phyloP scores from a whole-genome alignment of 2,329 filamentous ascomycete genomes.

The Fusarium agapanthi region DNA sequence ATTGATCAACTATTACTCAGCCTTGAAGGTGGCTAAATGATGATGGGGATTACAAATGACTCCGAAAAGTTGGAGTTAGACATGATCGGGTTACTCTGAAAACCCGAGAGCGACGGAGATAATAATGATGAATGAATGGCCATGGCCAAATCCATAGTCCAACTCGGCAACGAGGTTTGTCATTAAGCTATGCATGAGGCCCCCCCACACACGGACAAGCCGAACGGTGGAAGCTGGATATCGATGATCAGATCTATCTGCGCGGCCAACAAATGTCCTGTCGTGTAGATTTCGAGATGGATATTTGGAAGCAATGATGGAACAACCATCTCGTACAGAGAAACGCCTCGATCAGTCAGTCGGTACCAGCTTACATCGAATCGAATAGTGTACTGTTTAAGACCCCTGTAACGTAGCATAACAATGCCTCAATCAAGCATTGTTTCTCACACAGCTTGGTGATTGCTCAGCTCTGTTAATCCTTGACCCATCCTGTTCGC shows the following conservation, averaged over 20 bases:
- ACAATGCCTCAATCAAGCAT: neutral
- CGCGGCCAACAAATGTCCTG: neutral
- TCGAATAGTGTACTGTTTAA: neutral
- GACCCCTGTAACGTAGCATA: conserved; percentile 27
- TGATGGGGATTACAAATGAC: neutral
- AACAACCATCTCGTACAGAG: neutral
- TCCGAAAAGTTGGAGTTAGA: neutral
- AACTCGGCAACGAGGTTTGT: conserved; percentile 9
- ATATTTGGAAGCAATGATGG: conserved; percentile 9
- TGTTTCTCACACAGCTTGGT: neutral
- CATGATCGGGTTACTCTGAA: neutral
- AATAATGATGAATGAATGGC: neutral
- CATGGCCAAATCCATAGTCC: neutral
- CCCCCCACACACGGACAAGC: conserved; percentile 34
- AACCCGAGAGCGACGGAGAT: conserved; percentile 10
- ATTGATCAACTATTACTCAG: neutral
- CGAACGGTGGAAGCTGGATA: conserved; percentile 35
- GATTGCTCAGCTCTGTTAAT: neutral
- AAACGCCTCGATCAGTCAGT: neutral
- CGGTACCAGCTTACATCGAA: neutral
- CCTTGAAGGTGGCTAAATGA: neutral
- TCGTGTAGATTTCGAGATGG: neutral
- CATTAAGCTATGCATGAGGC: neutral
- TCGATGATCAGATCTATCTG: conserved; percentile 1
- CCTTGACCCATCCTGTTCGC: neutral